Evolutionary conservation across 2,329 filamentous ascomycete genomes (phyloP), one percentile per base, ranked within the genome.

Genomic region (Fusarium lateritium): DNA sequence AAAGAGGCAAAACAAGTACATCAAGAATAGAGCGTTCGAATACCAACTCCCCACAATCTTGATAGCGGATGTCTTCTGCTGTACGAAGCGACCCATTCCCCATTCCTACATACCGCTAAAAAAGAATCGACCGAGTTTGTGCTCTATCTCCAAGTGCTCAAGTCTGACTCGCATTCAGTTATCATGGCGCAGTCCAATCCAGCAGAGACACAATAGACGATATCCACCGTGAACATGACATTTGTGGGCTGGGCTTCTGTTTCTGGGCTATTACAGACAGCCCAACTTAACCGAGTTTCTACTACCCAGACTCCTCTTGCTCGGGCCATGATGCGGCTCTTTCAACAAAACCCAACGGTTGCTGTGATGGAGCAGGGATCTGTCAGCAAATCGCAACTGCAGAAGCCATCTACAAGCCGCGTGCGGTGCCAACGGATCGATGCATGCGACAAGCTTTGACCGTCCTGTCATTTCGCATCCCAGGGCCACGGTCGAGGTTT

Each of bases 381-480:
- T 36, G 38, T 59, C 47, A 38, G 34, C 71, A 59, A 73, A 73
- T 73, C 42, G 58, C 19, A 39, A 33, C 31, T 14, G 24, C 57
- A 59, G 56, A 56, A 38, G 15, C 50, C 55, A 45, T 65, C 40
- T 62, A 55, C 72, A 65, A 70, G 72, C 70, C 43, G 53, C 52
- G 60, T 69, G 65, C 72, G 72, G 72, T 74, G 72, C 72, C 72
- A 74, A 59, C 72, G 50, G 49, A 72, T 59, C 38, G 56, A 53
- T 47, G 68, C 52, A 62, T 60, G 60, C 47, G 45, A 44, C 24
- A 50, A 44, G 43, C 50, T 31, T 54, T 52, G 33, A 47, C 36
- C 47, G 36, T 55, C 56, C 53, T 61, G 38, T 70, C 40, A 53
- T 67, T 44, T 52, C 44, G 34, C 53, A 45, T 67, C 46, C 69